Percentiles rank a stretch among this genome's conserved stretches.
These are phyloP conservation scores for Euphrasia arctica DNA, from an alignment of 305 asterid species.

Conservation along the genomic window DNA sequence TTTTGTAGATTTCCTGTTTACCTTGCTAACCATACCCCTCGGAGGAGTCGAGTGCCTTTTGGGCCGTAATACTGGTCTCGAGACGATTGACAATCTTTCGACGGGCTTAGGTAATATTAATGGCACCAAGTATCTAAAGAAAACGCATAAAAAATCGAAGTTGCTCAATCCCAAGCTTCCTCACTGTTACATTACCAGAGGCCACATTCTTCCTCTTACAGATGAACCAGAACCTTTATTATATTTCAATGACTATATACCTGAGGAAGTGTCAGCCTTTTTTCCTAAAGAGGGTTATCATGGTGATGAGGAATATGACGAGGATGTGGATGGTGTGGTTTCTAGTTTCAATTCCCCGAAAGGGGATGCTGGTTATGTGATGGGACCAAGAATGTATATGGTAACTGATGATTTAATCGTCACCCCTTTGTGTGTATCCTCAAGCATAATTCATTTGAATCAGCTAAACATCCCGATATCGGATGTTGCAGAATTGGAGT, in stretches of 20 bases:
- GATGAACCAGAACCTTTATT: not conserved
- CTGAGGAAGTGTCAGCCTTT: too few species aligned
- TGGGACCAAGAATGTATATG: not conserved
- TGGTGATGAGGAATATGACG: too few species aligned
- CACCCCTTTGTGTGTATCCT: not conserved
- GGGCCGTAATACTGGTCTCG: not conserved
- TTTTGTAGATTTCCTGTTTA: slow-evolving; percentile 24
- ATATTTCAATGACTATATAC: too few species aligned
- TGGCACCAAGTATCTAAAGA: not conserved
- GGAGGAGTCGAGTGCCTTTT: slow-evolving; percentile 23
- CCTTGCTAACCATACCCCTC: slow-evolving; percentile 24
- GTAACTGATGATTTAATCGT: not conserved
- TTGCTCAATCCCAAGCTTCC: slow-evolving; percentile 4
- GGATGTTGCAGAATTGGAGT: slow-evolving; percentile 22
- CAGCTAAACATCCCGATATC: not conserved
- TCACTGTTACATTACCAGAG: not conserved
- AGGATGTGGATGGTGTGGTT: not conserved
- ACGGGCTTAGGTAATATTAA: slow-evolving; percentile 11
- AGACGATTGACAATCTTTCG: slow-evolving; percentile 21
- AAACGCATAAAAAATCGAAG: not conserved
- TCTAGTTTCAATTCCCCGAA: not conserved
- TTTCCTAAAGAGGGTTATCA: not conserved
- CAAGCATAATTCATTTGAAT: slow-evolving; percentile 10
- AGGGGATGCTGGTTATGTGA: not conserved
- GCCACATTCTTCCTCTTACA: slow-evolving; percentile 10